Conservation (phyloP, 2,329 filamentous ascomycete species). For the Alternaria brassicae region DNA sequence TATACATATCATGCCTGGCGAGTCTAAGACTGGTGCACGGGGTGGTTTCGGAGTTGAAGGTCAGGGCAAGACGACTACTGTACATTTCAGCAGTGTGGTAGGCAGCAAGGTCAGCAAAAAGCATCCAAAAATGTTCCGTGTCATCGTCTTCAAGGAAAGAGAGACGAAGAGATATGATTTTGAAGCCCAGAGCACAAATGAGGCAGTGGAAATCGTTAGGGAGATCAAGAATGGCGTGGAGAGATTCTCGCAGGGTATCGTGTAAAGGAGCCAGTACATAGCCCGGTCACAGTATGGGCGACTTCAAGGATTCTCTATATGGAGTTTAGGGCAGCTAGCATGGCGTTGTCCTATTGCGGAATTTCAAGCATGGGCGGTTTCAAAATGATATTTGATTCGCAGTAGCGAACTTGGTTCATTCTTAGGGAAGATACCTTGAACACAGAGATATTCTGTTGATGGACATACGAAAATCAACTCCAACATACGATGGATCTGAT, state of each 20-base stretch:
- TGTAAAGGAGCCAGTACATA: constrained; percentile 16
- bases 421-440: background rate
- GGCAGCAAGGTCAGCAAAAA: constrained; percentile 82
- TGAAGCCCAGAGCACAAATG: constrained; percentile 73
- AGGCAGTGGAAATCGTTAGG: constrained; percentile 78
- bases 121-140: constrained; percentile 81
- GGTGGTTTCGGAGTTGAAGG: constrained; percentile 26
- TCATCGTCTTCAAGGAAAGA: constrained; percentile 76
- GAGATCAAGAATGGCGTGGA: constrained; percentile 80
- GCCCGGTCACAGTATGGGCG: background rate
- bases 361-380: background rate
- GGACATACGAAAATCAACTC: background rate
- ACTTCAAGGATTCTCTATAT: background rate
- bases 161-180: constrained; percentile 87
- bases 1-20: constrained; percentile 78
- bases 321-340: background rate
- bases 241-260: constrained; percentile 64
- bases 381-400: background rate
- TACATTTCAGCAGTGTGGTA: constrained; percentile 82
- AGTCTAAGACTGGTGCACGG: constrained; percentile 59
- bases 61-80: constrained; percentile 75
- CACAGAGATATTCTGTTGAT: background rate
- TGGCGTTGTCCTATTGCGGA: background rate
- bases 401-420: background rate
- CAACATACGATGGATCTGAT: background rate